Evolutionary conservation across 1,139 yeast genomes (phyloP), one percentile per base, ranked within the genome.

Genomic region (Zhuliangozyma parablackwelliae): DNA sequence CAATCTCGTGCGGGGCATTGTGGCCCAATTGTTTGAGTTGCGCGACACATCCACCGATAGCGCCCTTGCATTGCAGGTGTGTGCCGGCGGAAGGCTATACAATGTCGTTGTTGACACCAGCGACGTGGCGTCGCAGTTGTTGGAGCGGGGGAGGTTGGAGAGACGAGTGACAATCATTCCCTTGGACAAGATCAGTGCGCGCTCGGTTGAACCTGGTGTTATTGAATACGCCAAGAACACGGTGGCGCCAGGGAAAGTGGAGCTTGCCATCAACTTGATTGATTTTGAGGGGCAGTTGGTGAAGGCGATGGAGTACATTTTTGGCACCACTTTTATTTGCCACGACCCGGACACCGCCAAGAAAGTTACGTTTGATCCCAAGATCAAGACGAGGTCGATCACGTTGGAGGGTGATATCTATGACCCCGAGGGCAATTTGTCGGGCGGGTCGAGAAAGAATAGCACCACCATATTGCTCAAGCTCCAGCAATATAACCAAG

Each of bases 401-500:
- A 94, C 99, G 0, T 58, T 86, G 30, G 94, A 90, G 37, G 99
- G 98, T 34, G 98, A 92, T 59, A 75, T 83, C 9, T 94, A 90
- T 61, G 98, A 94, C 55, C 98, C 98, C 0, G 89, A 84, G 49
- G 99, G 99, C 10, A 88, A 95, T 20, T 66, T 94, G 29, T 86
- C 97, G 1, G 99, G 99, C 37, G 98, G 98, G n/a, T 82, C 95
- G 20, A 74, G 92, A 47, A 78, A 72, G 45, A 62, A 67, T 33
- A 71, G 78, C 10, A 69, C 76, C 6, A 76, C 89, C 0, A 59
- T 84, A 5, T 66, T 92, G 40, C 59, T 79, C 7, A 77, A 76
- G 35, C 77, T 90, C 54, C 95, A 84, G 51, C 76, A 77, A 44
- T 83, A 75, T 47, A 85, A 86, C 50, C 62, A 60, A n/a, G 54